These are phyloP conservation scores for Pseudonitzschia multistriata DNA, from an alignment of 108 stramenopile genomes.

Conservation along the genomic window DNA sequence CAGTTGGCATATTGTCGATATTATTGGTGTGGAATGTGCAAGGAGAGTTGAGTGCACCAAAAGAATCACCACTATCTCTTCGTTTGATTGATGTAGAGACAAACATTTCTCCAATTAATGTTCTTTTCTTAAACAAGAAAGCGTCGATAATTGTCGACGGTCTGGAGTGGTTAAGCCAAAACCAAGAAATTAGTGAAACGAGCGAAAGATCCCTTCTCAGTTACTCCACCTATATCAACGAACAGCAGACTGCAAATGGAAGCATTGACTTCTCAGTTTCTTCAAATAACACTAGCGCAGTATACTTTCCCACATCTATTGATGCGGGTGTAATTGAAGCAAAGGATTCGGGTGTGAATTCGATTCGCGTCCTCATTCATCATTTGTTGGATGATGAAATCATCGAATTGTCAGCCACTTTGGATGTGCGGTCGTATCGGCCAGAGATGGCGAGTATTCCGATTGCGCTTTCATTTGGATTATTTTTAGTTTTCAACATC, in stretches of 20 bases:
- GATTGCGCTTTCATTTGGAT: conserved; percentile 36
- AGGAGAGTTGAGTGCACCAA: background rate
- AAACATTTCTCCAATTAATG: conserved; percentile 13
- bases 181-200: background rate
- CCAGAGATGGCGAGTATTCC: conserved; percentile 45
- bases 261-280: background rate
- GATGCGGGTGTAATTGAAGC: conserved; percentile 16
- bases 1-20: background rate
- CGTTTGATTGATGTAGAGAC: conserved; percentile 14
- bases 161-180: background rate
- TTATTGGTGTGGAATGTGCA: background rate
- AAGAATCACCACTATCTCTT: conserved; percentile 4
- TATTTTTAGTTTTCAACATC: conserved; percentile 31
- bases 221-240: conserved; percentile 5
- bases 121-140: conserved; percentile 19
- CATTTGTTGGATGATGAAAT: conserved; percentile 5
- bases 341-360: background rate
- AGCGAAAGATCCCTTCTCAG: background rate
- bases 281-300: background rate
- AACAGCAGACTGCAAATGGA: conserved; percentile 7
- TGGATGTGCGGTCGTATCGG: conserved; percentile 33
- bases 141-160: conserved; percentile 17
- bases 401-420: background rate
- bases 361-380: conserved; percentile 17
- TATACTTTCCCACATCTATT: conserved; percentile 15